Percentiles rank a stretch among this genome's conserved stretches.
Conservation (phyloP, 1,139 yeast species). For the Geotrichum histeridarum region DNA sequence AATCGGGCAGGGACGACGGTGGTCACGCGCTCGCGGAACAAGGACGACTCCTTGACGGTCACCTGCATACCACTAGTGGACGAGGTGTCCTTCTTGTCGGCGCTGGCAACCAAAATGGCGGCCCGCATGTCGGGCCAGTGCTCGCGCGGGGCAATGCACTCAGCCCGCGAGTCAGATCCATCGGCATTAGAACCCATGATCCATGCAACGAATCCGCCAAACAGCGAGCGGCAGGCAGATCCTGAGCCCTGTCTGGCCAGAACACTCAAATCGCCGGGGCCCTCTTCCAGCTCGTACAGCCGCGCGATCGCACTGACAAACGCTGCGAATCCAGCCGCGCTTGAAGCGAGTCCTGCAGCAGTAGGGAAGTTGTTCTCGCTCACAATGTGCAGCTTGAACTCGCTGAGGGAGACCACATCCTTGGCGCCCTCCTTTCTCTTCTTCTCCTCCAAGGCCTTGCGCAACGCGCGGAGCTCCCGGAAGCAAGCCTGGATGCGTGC, state of each 20-base stretch:
- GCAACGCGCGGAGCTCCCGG: conserved; percentile 62
- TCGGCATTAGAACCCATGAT: conserved; percentile 76
- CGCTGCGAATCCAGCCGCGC: conserved; percentile 98
- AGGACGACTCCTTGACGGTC: conserved; percentile 82
- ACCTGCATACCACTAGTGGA: conserved; percentile 95
- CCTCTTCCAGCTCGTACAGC: conserved; percentile 73
- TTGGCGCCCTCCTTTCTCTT: conserved; percentile 31
- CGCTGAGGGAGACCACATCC: conserved; percentile 56
- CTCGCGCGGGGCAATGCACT: conserved; percentile 71
- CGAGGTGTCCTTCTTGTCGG: conserved; percentile 89
- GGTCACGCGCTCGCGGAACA: conserved; percentile 71
- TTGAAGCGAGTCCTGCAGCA: conserved; percentile 96
- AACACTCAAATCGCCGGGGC: conserved; percentile 76
- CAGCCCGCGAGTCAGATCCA: conserved; percentile 90
- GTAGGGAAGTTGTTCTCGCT: conserved; percentile 97
- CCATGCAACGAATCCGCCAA: conserved; percentile 99
- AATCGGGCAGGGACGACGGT: conserved; percentile 83
- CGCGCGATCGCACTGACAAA: conserved; percentile 80
- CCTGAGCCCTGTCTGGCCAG: conserved; percentile 98
- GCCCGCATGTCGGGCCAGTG: conserved; percentile 96
- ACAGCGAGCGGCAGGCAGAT: conserved; percentile 92
- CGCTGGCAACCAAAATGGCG: conserved; percentile 85
- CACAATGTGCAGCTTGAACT: conserved; percentile 69
- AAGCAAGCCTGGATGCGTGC: conserved; percentile 79
- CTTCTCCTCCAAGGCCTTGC: conserved; percentile 17